Evolutionary conservation across 345 rosid genomes (phyloP), one percentile per base, ranked within the genome.

Genomic region (Citrus mangshanensis): DNA sequence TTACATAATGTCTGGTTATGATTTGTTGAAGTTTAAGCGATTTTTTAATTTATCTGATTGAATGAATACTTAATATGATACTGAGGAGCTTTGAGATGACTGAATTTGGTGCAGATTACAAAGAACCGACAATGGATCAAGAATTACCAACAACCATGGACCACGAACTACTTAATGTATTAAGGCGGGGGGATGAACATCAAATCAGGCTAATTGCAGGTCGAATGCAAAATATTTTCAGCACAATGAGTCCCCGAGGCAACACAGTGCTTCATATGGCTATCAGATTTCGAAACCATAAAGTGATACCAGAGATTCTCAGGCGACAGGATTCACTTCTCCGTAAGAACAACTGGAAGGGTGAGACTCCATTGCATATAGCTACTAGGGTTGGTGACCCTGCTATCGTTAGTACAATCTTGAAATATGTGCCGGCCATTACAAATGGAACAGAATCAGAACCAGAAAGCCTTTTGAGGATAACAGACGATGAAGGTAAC

Each of bases 251-350:
- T 73, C 76, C 55, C 9, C 24, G 40, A 37, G 67, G 67, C 16
- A 73, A 59, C 67, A 59, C 66, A 37, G 34, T 42, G 67, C 76
- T 73, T 59, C 76, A 73, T 73, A 35, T 73, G 27, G 76, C 76
- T 73, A 42, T 63, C 27, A 73, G 67, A 37, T 27, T 58, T 27
- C 55, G 67, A 24, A 56, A 73, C 55, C 30, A 7, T 3, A 16
- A 3, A 35, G 67, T 59, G 5, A 18, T 37, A 38, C 7, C 3
- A 1, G 13, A 3, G 35, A 59, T 73, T 35, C 67, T 58, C 24
- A 37, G 10, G 14, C 34, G 1, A 35, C 13, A 37, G 4, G 0
- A 10, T 59, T 35, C 55, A 6, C 63, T 73, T 59, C 67, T 73
- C 32, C 13, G 37, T 35, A 5, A 59, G 34, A 12, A 3, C n/a